A percentile compares a stretch with the other conserved stretches of the same genome.
phyloP scores from a whole-genome alignment of 2,329 filamentous ascomycete species.

The Ascosphaera apis region DNA sequence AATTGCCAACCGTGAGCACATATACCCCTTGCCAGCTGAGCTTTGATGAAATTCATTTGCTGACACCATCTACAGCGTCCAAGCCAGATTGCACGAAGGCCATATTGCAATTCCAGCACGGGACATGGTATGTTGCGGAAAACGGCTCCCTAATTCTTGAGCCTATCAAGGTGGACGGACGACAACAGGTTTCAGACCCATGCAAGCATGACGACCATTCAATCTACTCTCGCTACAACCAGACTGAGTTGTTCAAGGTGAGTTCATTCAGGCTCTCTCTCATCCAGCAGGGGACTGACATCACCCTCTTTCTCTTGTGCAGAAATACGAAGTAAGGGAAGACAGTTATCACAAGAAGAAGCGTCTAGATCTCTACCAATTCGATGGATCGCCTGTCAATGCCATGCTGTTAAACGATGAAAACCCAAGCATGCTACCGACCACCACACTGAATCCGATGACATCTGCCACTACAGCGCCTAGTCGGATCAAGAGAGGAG shows the following conservation, averaged over 20 bases:
- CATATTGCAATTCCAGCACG: conserved; percentile 54
- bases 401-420: conserved; percentile 42
- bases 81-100: conserved; percentile 38
- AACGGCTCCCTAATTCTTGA: conserved; percentile 36
- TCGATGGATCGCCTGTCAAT: conserved; percentile 40
- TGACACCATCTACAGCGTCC: conserved; percentile 22
- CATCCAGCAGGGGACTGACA: neutral
- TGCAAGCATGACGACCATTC: conserved; percentile 30
- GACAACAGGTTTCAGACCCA: conserved; percentile 42
- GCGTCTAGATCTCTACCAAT: conserved; percentile 40
- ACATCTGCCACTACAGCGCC: conserved; percentile 14
- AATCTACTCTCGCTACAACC: conserved; percentile 43
- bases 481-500: conserved; percentile 14
- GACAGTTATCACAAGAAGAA: conserved; percentile 39
- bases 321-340: conserved; percentile 22
- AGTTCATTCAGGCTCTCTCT: conserved; percentile 1
- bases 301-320: neutral
- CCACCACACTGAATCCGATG: conserved; percentile 38
- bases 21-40: neutral
- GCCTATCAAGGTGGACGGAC: conserved; percentile 42
- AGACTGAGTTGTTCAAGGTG: conserved; percentile 39
- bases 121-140: conserved; percentile 30
- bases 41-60: neutral
- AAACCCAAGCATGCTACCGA: conserved; percentile 47
- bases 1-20: conserved; percentile 38